Evolutionary conservation across 2,329 filamentous ascomycete genomes (phyloP), one percentile per base, ranked within the genome.

Genomic region (Helicocarpus griseus): DNA sequence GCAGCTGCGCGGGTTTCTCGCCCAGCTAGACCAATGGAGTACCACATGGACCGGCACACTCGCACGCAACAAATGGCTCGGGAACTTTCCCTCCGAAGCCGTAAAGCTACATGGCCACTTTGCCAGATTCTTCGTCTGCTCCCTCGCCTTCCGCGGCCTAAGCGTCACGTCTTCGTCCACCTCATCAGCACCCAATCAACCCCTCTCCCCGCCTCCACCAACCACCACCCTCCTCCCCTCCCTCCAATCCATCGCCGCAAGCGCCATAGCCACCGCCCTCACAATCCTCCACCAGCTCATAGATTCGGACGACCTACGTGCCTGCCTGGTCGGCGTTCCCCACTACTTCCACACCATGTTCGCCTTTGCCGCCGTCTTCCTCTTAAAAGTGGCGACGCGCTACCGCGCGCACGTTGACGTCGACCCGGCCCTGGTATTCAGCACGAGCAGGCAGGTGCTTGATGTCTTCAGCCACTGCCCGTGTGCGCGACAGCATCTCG

Each of bases 41-140:
- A 57, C 57, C 3, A 51, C 54, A 5, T 50, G 63, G 5, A 56
- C 21, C 57, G 51, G 51, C 21, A 33, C 11, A 35, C 36, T 53
- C 68, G 66, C 61, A 28, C 65, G 66, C 5, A 67, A 70, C 51
- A 60, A 64, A 50, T 63, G 69, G 47, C 63, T 77, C 4, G 68
- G 70, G 2, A 65, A 70, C n/a, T 77, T 75, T 55, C 74, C 74
- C 1, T 65, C 69, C 21, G 70, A 73, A 48, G 74, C 73, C 6
- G 67, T 74, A 17, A 64, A 65, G 26, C 59, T 76, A 21, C 72
- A 76, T 55, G 74, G 73, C 49, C 67, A 76, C 53, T 77, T 75
- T 58, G 73, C 72, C 5, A 69, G 73, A 51, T 62, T 77, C 1
- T 72, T 75, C 44, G 63, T 77, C 1, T 70, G 72, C 22, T 73